Base-by-base conservation (phyloP, 2,329 filamentous ascomycete genomes). In the Calonectria crousiana region DNA sequence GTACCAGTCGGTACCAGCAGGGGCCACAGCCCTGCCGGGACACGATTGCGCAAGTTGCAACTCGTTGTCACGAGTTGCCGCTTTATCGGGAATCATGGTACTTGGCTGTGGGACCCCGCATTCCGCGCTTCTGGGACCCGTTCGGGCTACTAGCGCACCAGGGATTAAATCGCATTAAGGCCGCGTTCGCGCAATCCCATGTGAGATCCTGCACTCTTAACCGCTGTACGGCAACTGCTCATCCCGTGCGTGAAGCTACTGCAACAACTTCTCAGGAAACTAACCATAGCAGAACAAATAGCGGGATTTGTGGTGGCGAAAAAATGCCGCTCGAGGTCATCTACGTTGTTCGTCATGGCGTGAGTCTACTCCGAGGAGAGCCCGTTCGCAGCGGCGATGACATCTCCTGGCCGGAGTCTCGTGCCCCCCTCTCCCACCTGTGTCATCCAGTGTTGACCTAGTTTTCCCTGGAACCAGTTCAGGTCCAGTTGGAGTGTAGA, bases 401-500 rank as follows among this genome's bases (percentile, higher is more conserved):
- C 41, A 36, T 44, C 36, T 66, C 72, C 41, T 49, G 71, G 51
- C 44, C 32, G 20, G 32, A 68, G 44, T 41, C 26, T 38, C 13
- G 18, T 53, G 14, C 32, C 51, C 36, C 44, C 41, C 44, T 47
- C 44, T 23, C n/a, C 44, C n/a, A 9, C 23, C 52, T 71, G 26
- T 64, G 51, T 56, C 44, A 36, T 23, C 32, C 60, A 47, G 56
- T 66, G 38, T 76, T 81, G 69, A 81, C 76, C 75, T 26, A 41
- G 49, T 18, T 51, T 65, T 44, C 74, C 47, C 74, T 70, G 74
- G 71, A 51, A 71, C 56, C 84, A 97, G 96, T 98, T 98, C 85
- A 95, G 97, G 76, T 93, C 94, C 77, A 95, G 94, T 83, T 98
- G 96, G 95, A 91, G 92, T 53, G 95, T 98, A 74, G 93, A 98